These are phyloP conservation scores for Schizonepeta tenuifolia DNA, from an alignment of 257 asterid genomes.

Conservation along the genomic window DNA sequence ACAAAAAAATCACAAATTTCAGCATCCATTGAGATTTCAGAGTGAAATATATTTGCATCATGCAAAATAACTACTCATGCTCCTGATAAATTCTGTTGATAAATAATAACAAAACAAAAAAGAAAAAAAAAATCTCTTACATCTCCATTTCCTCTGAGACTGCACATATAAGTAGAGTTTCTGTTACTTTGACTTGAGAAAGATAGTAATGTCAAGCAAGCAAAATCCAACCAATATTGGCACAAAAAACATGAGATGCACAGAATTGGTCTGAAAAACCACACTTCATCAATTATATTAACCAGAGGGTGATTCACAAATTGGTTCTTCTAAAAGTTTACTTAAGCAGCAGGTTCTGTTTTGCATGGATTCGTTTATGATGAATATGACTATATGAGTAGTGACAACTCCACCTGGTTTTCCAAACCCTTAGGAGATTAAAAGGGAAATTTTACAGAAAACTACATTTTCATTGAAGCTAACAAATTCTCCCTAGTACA, in stretches of 20 bases:
- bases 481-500: neutral
- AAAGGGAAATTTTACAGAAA: neutral
- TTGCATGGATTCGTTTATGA: conserved; percentile 1
- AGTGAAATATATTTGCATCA: conserved; percentile 6
- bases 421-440: neutral
- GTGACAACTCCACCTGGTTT: neutral
- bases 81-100: conserved; percentile 16
- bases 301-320: neutral
- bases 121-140: neutral
- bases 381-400: neutral
- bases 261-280: conserved; percentile 5
- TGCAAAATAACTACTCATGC: conserved; percentile 7
- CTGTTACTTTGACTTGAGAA: conserved; percentile 1
- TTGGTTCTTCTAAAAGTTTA: neutral
- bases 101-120: neutral
- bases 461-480: neutral
- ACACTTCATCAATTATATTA: neutral
- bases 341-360: conserved; percentile 16
- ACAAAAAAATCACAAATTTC: conserved; percentile 27
- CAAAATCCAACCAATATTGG: conserved; percentile 3
- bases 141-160: conserved; percentile 7
- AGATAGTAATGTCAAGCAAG: conserved; percentile 6
- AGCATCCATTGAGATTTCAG: conserved; percentile 11
- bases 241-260: conserved; percentile 14
- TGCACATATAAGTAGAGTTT: conserved; percentile 2